These are phyloP conservation scores for Sphagnum tenellum DNA, from an alignment of 225 moss, liverwort and hornwort genomes.

Conservation along the genomic window DNA sequence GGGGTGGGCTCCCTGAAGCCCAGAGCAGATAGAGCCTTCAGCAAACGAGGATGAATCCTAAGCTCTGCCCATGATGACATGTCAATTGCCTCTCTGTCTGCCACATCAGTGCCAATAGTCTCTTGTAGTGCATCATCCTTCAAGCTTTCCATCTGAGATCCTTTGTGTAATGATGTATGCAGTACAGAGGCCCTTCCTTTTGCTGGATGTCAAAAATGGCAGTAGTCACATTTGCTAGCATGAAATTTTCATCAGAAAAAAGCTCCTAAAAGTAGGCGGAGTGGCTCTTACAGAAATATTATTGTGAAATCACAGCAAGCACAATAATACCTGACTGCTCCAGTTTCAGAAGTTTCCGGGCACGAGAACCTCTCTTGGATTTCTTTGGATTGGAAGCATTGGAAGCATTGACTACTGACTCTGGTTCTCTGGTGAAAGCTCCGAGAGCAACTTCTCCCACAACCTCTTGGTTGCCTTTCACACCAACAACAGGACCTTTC, in stretches of 20 bases:
- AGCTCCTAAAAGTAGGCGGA: too few relatives aligned
- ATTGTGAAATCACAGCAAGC: neutral
- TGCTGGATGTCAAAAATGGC: too few relatives aligned
- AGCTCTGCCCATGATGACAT: conserved; percentile 74
- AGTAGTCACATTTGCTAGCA: too few relatives aligned
- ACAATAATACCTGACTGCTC: neutral
- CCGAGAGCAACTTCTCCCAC: neutral
- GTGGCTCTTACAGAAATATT: too few relatives aligned
- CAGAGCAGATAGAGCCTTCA: conserved; percentile 57
- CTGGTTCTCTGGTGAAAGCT: neutral
- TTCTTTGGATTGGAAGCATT: conserved; percentile 18
- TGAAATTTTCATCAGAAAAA: too few relatives aligned
- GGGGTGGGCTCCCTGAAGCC: conserved; percentile 80
- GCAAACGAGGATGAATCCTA: conserved; percentile 72
- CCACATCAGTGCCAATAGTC: conserved; percentile 9
- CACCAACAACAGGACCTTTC: conserved; percentile 4
- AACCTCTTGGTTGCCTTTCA: conserved; percentile 11
- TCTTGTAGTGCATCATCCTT: conserved; percentile 6
- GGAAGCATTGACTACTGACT: conserved; percentile 2
- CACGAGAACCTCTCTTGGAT: conserved; percentile 41
- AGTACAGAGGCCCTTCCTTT: too few relatives aligned
- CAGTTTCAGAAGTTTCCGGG: conserved; percentile 40
- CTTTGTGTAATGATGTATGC: conserved; percentile 6
- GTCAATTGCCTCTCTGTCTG: conserved; percentile 44
- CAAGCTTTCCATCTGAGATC: conserved; percentile 31